phyloP scores from a whole-genome alignment of 352 stramenopile species.

The Globisporangium okanoganense region DNA sequence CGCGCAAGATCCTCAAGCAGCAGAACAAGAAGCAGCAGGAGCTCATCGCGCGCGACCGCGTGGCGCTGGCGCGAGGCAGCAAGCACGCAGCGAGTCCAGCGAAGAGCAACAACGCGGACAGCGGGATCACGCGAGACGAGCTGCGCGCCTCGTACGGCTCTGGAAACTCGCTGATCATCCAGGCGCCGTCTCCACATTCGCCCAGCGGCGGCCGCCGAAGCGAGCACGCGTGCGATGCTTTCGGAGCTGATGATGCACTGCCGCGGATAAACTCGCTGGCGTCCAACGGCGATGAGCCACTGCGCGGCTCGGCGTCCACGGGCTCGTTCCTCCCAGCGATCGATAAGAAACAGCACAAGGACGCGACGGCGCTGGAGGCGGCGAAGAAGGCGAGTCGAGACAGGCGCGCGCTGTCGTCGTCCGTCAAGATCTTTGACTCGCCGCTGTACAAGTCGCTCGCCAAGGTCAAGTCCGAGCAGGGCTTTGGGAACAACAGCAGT shows the following conservation, averaged over 20 bases:
- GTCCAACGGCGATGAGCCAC: neutral
- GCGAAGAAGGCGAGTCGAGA: constrained; percentile 26
- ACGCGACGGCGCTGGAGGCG: constrained; percentile 4
- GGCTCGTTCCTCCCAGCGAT: constrained; percentile 31
- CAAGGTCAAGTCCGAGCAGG: constrained; percentile 36
- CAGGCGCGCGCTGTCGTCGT: constrained; percentile 20
- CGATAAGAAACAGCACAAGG: constrained; percentile 20
- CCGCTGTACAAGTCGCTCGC: constrained; percentile 71
- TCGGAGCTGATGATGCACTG: neutral
- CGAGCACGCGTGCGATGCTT: neutral
- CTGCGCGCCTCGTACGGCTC: constrained; percentile 53
- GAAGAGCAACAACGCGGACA: constrained; percentile 14
- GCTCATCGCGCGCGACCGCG: constrained; percentile 39
- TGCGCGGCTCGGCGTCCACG: neutral
- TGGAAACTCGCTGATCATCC: constrained; percentile 48
- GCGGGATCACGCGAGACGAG: constrained; percentile 42
- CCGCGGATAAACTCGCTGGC: neutral
- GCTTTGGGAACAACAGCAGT: constrained; percentile 17
- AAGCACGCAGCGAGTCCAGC: constrained; percentile 18
- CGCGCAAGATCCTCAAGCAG: constrained; percentile 77
- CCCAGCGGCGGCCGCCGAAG: constrained; percentile 19
- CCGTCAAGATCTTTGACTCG: constrained; percentile 60
- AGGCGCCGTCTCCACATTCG: constrained; percentile 25
- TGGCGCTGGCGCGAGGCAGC: constrained; percentile 24
- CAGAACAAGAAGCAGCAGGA: constrained; percentile 78